Evolutionary conservation across 495 filamentous ascomycete species (phyloP), one percentile per base, ranked within the genome.

Genomic region (Neurospora sp.): DNA sequence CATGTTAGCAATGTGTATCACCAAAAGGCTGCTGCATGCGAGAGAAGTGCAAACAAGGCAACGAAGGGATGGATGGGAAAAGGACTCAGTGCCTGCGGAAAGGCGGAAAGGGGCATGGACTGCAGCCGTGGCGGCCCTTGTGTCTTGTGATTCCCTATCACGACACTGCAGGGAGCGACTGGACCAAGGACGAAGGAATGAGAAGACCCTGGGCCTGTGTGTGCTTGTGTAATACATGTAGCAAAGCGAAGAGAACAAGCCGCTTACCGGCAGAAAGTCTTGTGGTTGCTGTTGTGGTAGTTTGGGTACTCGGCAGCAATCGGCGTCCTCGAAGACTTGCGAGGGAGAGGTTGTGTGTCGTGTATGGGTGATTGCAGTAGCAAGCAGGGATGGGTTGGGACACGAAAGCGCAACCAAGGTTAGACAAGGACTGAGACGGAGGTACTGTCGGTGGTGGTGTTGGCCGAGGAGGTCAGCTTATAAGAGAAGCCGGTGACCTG

Each of bases 61-160:
- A 77, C 77, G 75, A 73, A 74, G 70, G 39, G 65, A 76, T 68
- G 75, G 75, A 65, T 35, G 73, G 69, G 79, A 78, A 75, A 73
- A 80, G 81, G 82, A 82, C 82, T 82, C 27, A 65, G 53, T 59
- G 53, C 53, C 27, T 65, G 53, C 80, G 82, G 82, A 81, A 80
- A 76, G 73, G 74, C 81, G 80, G 77, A 69, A 77, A 78, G 78
- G 77, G 80, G 81, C 81, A 82, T 80, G 59, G 69, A 77, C 75
- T 78, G 77, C 79, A 76, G 75, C 78, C 69, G 75, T 78, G 76
- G 74, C 75, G 75, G 75, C 75, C 48, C 73, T 65, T 65, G 53
- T 65, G 27, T 65, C 53, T 65, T 79, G 76, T 76, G 75, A 74
- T 35, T 35, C 35, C 35, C 35, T 6, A 35, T 35, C 4, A 35